Base-by-base conservation (phyloP, 2,329 filamentous ascomycete species). In the Diaporthe vexans region DNA sequence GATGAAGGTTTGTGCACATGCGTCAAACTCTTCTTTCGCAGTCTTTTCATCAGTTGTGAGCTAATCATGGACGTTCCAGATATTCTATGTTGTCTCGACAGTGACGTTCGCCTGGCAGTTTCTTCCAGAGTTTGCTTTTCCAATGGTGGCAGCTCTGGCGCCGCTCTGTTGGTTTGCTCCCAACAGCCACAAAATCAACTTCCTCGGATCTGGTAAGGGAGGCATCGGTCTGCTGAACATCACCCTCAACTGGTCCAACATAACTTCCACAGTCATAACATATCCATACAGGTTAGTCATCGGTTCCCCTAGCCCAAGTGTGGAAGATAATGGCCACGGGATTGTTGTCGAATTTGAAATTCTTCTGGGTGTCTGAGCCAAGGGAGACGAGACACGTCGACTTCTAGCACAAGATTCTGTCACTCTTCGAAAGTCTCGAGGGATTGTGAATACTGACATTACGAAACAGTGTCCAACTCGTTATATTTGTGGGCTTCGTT, bases 151-250 rank as follows among this genome's bases (percentile, higher is more conserved):
- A 3, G 71, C 75, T 26, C 74, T 78, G 37, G 77, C 77, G n/a
- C 76, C 75, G 29, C 76, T 78, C 57, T 78, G 77, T 51, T 78
- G 77, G 77, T 78, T 77, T 54, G 77, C 77, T 26, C 51, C 69
- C n/a, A 70, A 51, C 54, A 78, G 72, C 72, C 77, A 77, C 68
- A 76, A 48, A n/a, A 76, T 74, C 72, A 78, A 78, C 29, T 78
- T 78, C 63, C 65, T 78, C 24, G 77, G 77, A 4, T 76, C 77
- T 37, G 77, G 77, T 33, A 43, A 57, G 35, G 74, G 75, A 43
- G 76, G 77, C 26, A 73, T 76, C 9, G 77, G 77, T 5, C 29
- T 78, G 63, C 70, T 78, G 26, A 78, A 78, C 57, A 70, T 78
- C 52, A 77, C 77, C 3, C 73, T 78, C 8, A 69, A 78, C 58